Conservation (phyloP, 2,329 filamentous ascomycete genomes). For the Colletotrichum sublineola region DNA sequence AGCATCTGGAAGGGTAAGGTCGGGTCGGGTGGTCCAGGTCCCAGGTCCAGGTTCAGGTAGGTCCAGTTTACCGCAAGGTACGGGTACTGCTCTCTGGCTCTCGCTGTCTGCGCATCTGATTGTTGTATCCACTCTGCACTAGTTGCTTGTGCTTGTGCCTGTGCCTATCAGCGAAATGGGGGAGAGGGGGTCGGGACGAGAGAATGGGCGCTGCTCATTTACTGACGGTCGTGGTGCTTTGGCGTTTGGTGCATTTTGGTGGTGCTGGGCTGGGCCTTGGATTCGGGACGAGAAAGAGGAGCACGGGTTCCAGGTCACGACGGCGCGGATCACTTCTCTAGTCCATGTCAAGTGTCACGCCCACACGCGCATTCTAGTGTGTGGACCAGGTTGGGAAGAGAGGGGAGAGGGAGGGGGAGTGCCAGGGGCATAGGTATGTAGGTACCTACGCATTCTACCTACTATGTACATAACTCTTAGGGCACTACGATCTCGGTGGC, state of each 20-base stretch:
- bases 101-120: conserved; percentile 9
- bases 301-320: conserved; percentile 23
- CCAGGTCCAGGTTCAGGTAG: not conserved
- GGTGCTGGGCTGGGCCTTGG: conserved; percentile 22
- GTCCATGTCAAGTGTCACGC: conserved; percentile 30
- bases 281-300: conserved; percentile 19
- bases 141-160: conserved; percentile 4
- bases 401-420: not conserved
- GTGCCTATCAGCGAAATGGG: conserved; percentile 1
- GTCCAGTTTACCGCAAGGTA: conserved; percentile 19
- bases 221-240: conserved; percentile 25
- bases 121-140: not conserved
- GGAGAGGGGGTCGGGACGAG: conserved; percentile 18
- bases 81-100: conserved; percentile 1
- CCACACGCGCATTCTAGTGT: conserved; percentile 21
- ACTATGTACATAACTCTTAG: not conserved
- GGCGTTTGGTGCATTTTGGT: conserved; percentile 25
- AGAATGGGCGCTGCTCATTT: conserved; percentile 33
- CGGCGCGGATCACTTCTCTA: conserved; percentile 37
- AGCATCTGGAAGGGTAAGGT: conserved; percentile 7
- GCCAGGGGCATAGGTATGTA: not conserved
- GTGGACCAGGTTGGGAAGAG: conserved; percentile 8
- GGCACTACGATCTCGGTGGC: conserved; percentile 6
- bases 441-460: not conserved
- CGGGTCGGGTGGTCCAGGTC: not conserved